A percentile compares a stretch with the other conserved stretches of the same genome.
phyloP scores from a whole-genome alignment of 805 yeast species.

The Crinitomyces ghanaensis region DNA sequence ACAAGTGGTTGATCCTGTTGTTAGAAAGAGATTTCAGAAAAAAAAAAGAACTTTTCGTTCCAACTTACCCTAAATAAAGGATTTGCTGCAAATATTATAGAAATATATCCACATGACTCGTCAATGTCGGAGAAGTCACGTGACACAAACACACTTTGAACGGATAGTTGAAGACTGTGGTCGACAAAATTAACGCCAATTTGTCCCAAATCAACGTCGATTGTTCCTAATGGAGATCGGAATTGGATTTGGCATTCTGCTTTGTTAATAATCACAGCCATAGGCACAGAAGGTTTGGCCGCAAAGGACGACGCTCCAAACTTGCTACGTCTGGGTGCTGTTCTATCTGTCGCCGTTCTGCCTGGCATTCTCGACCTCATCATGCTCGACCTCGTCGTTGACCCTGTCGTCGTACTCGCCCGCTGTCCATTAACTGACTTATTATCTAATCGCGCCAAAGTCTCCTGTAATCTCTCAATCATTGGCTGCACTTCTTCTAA shows the following conservation, averaged over 20 bases:
- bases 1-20: slow-evolving; percentile 27
- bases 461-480: too few relatives aligned
- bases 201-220: slow-evolving; percentile 9
- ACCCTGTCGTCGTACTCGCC: too few relatives aligned
- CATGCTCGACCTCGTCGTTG: neutral
- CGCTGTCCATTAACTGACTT: too few relatives aligned
- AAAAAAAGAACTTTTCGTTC: neutral
- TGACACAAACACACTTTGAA: slow-evolving; percentile 8
- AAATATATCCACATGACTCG: slow-evolving; percentile 4
- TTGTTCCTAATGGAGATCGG: slow-evolving; percentile 4
- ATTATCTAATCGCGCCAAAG: too few relatives aligned
- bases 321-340: neutral
- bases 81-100: slow-evolving; percentile 13
- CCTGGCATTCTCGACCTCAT: neutral
- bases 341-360: neutral
- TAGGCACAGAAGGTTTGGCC: too few relatives aligned
- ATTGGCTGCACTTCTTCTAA: too few relatives aligned
- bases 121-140: slow-evolving; percentile 14
- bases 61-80: slow-evolving; percentile 10
- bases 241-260: slow-evolving; percentile 4
- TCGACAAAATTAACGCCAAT: slow-evolving; percentile 4
- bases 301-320: too few relatives aligned
- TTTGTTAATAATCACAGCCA: slow-evolving; percentile 6
- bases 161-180: slow-evolving; percentile 6
- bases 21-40: neutral